Percentiles rank a stretch among this genome's conserved stretches.
Conservation (phyloP, 805 yeast genomes). For the Cyberlindnera petersonii region DNA sequence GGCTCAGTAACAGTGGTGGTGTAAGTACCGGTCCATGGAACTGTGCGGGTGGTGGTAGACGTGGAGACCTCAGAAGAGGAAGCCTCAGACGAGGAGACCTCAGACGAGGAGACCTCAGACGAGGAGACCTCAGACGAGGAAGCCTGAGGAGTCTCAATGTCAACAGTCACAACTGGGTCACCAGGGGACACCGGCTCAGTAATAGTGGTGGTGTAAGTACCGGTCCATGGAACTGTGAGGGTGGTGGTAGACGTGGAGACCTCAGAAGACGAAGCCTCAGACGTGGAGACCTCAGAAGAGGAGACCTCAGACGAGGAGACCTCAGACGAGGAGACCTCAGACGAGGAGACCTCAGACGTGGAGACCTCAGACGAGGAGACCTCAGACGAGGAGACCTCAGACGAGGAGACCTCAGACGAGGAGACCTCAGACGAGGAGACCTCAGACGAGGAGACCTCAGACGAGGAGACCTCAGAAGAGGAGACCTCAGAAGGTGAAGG, state of each 20-base stretch:
- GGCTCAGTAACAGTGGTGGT: too few species aligned
- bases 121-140: too few species aligned
- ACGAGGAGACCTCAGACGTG: neutral
- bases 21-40: too few species aligned
- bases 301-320: too few species aligned
- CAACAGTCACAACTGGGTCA: slow-evolving; percentile 10
- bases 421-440: neutral
- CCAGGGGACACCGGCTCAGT: slow-evolving; percentile 13
- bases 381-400: too few species aligned
- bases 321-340: neutral
- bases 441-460: neutral
- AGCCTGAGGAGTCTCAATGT: slow-evolving; percentile 8
- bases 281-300: too few species aligned
- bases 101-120: too few species aligned
- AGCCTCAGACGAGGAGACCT: too few species aligned
- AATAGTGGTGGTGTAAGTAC: slow-evolving; percentile 9
- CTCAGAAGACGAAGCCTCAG: too few species aligned
- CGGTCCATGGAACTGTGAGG: slow-evolving; percentile 4
- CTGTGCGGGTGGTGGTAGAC: too few species aligned
- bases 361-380: neutral
- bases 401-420: neutral
- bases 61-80: too few species aligned
- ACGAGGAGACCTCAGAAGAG: neutral
- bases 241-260: neutral
- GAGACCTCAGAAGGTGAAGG: neutral